Percentiles rank a stretch among this genome's conserved stretches.
phyloP scores from a whole-genome alignment of 2,329 filamentous ascomycete genomes.

The Neonectria punicea region DNA sequence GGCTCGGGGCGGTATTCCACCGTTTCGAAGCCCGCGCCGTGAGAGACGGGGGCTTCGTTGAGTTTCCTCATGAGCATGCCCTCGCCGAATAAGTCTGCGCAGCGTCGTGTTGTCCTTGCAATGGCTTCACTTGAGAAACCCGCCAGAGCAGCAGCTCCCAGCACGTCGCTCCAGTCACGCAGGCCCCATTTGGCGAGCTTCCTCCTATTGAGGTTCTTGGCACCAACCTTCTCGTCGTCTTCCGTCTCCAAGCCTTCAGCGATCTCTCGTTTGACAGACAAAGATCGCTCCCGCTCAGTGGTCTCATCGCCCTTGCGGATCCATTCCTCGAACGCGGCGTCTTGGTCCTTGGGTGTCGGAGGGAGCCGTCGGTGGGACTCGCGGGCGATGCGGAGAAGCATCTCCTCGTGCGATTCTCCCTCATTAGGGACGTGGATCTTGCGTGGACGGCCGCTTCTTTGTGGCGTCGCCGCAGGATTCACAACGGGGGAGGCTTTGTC shows the following conservation, averaged over 20 bases:
- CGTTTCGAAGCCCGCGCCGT: slow-evolving; percentile 38
- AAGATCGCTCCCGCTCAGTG: slow-evolving; percentile 30
- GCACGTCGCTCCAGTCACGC: slow-evolving; percentile 86
- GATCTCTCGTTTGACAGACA: slow-evolving; percentile 28
- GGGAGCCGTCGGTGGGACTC: slow-evolving; percentile 50
- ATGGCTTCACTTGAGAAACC: slow-evolving; percentile 75
- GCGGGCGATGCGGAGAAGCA: slow-evolving; percentile 59
- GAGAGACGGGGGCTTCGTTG: slow-evolving; percentile 45
- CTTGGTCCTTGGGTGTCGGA: slow-evolving; percentile 34
- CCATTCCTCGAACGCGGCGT: slow-evolving; percentile 50
- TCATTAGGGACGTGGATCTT: slow-evolving; percentile 52
- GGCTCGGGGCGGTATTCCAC: slow-evolving; percentile 46
- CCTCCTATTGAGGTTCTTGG: slow-evolving; percentile 36
- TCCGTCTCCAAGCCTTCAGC: slow-evolving; percentile 31
- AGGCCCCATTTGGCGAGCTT: slow-evolving; percentile 54
- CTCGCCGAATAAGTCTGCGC: slow-evolving; percentile 79
- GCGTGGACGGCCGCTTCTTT: slow-evolving; percentile 52
- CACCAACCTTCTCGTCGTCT: slow-evolving; percentile 26
- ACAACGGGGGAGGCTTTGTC: slow-evolving; percentile 26
- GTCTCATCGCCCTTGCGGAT: slow-evolving; percentile 45
- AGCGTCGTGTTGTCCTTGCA: slow-evolving; percentile 76
- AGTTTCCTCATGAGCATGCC: slow-evolving; percentile 73
- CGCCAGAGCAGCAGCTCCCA: slow-evolving; percentile 79
- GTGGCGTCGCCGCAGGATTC: slow-evolving; percentile 14
- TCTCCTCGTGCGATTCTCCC: slow-evolving; percentile 60